Evolutionary conservation across 1,284 basidiomycete genomes (phyloP).

Genomic region (Puccinia sorghi): DNA sequence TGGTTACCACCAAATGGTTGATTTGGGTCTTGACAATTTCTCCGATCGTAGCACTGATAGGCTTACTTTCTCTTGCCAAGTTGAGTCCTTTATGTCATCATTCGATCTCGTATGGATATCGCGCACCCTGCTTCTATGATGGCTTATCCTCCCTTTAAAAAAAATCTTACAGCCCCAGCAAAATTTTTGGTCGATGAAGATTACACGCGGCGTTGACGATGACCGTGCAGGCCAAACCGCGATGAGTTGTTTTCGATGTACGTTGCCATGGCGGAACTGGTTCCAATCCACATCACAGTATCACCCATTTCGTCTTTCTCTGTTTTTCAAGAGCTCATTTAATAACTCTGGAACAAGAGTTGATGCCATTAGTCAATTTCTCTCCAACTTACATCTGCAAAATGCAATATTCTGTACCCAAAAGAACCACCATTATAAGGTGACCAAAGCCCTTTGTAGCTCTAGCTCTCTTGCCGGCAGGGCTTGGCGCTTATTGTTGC

Average conservation of each 20-base stretch:
- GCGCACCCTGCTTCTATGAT: background rate
- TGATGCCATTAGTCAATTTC: background rate
- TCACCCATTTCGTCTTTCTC: background rate
- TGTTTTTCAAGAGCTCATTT: slow-evolving; percentile 2
- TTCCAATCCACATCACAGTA: too few species aligned
- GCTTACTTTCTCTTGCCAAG: slow-evolving; percentile 23
- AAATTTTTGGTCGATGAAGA: slow-evolving; percentile 18
- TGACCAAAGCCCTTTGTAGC: background rate
- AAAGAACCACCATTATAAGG: background rate
- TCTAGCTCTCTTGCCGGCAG: too few species aligned
- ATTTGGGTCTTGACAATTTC: slow-evolving; percentile 28
- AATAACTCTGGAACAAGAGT: background rate
- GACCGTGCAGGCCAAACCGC: background rate
- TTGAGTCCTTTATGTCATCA: slow-evolving; percentile 12
- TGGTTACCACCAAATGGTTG: slow-evolving; percentile 17
- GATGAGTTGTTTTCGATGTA: background rate
- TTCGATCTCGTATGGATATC: background rate
- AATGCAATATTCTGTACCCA: too few species aligned
- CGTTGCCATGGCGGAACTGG: too few species aligned
- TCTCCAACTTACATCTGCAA: background rate
- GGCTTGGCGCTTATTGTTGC: too few species aligned
- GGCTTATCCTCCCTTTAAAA: background rate
- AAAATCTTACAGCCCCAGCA: background rate
- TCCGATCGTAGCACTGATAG: slow-evolving; percentile 35
- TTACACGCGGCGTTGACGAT: background rate